These are phyloP conservation scores for Entoloma clypeatum DNA, from an alignment of 1,284 basidiomycete genomes.

Conservation along the genomic window DNA sequence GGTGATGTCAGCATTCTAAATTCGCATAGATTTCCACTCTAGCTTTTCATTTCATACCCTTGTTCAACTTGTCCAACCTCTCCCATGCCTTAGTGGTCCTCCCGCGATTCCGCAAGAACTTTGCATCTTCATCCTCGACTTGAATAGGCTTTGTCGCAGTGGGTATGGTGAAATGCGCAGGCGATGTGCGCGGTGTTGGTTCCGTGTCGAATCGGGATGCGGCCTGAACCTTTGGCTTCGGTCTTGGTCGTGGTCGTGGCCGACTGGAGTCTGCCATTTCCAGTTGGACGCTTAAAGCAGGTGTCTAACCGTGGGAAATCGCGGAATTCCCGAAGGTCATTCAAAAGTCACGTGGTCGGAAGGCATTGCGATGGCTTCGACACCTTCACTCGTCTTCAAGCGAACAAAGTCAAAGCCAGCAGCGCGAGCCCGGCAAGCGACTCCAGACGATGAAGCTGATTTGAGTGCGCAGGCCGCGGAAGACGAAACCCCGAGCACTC, in stretches of 20 bases:
- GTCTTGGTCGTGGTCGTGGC: slow-evolving; percentile 46
- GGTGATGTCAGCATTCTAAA: neutral
- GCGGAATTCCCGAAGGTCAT: slow-evolving; percentile 24
- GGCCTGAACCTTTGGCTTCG: slow-evolving; percentile 49
- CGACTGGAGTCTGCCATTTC: slow-evolving; percentile 29
- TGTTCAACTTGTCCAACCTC: slow-evolving; percentile 47
- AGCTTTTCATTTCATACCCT: slow-evolving; percentile 50
- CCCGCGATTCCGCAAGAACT: slow-evolving; percentile 60
- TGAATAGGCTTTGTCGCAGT: slow-evolving; percentile 22
- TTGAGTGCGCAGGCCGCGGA: slow-evolving; percentile 18
- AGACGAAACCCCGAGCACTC: slow-evolving; percentile 48
- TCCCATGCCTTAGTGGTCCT: slow-evolving; percentile 54
- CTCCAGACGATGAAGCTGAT: slow-evolving; percentile 33
- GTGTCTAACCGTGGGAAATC: slow-evolving; percentile 48
- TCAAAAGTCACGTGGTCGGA: slow-evolving; percentile 31
- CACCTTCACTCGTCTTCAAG: slow-evolving; percentile 43
- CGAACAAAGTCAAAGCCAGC: slow-evolving; percentile 53
- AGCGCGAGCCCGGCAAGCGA: slow-evolving; percentile 44
- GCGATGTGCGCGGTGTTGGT: slow-evolving; percentile 27
- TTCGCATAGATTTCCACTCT: too few species aligned
- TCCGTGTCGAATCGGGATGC: too few species aligned
- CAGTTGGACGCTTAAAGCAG: slow-evolving; percentile 23
- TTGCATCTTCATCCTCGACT: slow-evolving; percentile 53
- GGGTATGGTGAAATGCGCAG: slow-evolving; percentile 14
- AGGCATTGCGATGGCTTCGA: slow-evolving; percentile 28